phyloP scores from a whole-genome alignment of 2,329 filamentous ascomycete species.

The Aureobasidium sp. region DNA sequence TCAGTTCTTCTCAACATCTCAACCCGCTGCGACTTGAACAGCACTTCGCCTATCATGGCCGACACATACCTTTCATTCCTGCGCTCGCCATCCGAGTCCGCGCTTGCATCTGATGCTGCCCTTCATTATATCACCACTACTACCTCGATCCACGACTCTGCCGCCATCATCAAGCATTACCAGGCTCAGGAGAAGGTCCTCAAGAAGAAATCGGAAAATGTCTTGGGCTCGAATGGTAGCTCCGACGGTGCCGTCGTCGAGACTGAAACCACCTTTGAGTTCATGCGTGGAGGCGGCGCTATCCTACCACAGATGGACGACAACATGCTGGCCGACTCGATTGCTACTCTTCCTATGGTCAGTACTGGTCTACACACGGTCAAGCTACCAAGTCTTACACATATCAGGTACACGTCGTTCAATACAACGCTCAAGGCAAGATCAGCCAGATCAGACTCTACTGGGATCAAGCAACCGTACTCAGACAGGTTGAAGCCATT shows the following conservation, averaged over 20 bases:
- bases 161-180: slow-evolving; percentile 78
- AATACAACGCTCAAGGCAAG: slow-evolving; percentile 66
- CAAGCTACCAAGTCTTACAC: not conserved
- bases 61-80: slow-evolving; percentile 38
- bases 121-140: slow-evolving; percentile 84
- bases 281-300: slow-evolving; percentile 68
- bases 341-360: slow-evolving; percentile 74
- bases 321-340: slow-evolving; percentile 82
- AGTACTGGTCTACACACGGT: slow-evolving; percentile 24
- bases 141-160: slow-evolving; percentile 59
- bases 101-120: slow-evolving; percentile 37
- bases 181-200: slow-evolving; percentile 61
- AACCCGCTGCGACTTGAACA: not conserved
- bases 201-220: slow-evolving; percentile 72
- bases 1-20: not conserved
- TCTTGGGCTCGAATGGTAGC: slow-evolving; percentile 67
- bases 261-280: slow-evolving; percentile 74
- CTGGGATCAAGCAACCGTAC: slow-evolving; percentile 90
- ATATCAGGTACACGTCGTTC: slow-evolving; percentile 68
- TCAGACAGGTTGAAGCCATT: slow-evolving; percentile 92
- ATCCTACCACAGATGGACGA: slow-evolving; percentile 88
- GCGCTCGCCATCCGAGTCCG: slow-evolving; percentile 32
- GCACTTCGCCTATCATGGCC: slow-evolving; percentile 25
- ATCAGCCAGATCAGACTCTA: slow-evolving; percentile 81
- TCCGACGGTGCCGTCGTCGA: slow-evolving; percentile 63